A percentile compares a stretch with the other conserved stretches of the same genome.
Conservation (phyloP, 23 red algal species). For the Gracilaria vermiculophylla region DNA sequence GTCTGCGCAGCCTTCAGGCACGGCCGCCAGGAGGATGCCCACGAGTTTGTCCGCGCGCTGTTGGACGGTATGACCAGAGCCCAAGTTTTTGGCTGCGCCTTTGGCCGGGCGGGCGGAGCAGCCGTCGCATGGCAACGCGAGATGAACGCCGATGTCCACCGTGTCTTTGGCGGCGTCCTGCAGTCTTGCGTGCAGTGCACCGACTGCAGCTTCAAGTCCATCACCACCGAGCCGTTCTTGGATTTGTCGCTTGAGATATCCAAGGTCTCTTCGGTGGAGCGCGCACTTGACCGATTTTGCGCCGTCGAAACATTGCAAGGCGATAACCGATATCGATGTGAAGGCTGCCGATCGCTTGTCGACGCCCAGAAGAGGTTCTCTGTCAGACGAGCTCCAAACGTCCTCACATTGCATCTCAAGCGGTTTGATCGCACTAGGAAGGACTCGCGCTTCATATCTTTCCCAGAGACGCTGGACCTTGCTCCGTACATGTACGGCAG, state of each 20-base stretch:
- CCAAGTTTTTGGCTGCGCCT: constrained; percentile 48
- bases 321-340: constrained; percentile 81
- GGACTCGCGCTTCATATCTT: constrained; percentile 52
- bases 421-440: constrained; percentile 71
- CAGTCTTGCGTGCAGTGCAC: constrained; percentile 66
- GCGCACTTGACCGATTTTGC: constrained; percentile 70
- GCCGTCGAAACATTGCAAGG: constrained; percentile 75
- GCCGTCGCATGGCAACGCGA: constrained; percentile 46
- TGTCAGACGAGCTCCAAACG: constrained; percentile 70
- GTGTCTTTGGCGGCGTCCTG: constrained; percentile 83
- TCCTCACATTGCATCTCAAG: constrained; percentile 91
- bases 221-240: constrained; percentile 81
- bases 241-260: constrained; percentile 84
- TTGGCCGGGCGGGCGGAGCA: background rate
- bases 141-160: constrained; percentile 58
- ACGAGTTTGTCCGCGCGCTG: constrained; percentile 89
- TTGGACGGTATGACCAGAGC: constrained; percentile 70
- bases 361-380: constrained; percentile 71
- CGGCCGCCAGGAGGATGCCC: constrained; percentile 94
- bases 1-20: constrained; percentile 66
- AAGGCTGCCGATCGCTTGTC: constrained; percentile 40
- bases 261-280: constrained; percentile 12
- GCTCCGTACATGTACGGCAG: constrained; percentile 53
- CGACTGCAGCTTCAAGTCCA: constrained; percentile 48
- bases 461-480: constrained; percentile 59